Base-by-base conservation (phyloP, 2,329 filamentous ascomycete genomes). In the Trichophyton simii region DNA sequence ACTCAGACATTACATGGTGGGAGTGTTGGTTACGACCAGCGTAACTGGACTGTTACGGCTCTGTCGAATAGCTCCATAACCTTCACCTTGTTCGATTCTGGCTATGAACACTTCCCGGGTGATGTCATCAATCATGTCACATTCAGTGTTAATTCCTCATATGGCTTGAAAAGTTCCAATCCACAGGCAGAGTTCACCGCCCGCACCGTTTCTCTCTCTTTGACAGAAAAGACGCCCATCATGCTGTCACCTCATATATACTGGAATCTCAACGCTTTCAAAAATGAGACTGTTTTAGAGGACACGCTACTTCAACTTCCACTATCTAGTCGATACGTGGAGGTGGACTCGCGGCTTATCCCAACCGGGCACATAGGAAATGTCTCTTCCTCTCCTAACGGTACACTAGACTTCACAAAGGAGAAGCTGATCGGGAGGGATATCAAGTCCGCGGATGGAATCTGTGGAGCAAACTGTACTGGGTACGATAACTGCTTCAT, bases 401-500 rank as follows among this genome's bases (percentile, higher is more conserved):
- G 72, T 38, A 69, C 71, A 9, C 66, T 77, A 44, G 74, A 79
- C 77, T 96, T 91, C 86, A 88, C 84, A 58, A 74, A 80, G 28
- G 87, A 89, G 8, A 95, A 95, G 78, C 82, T 89, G 67, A 78
- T 96, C 57, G 90, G 91, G 31, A 78, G 84, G 41, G 85, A 88
- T 66, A 80, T 89, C 59, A 75, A 78, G 22, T 79, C 83, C 58
- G 77, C 91, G 1, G 65, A 80, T 7, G 84, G 83, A 48, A 89
- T 92, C 75, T 96, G 92, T 71, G 91, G 91, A 15, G 81, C 79
- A 65, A 84, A 83, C 72, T 97, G 92, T 78, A 87, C 83, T 0
- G 92, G 92, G 31, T 95, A 95, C 73, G 91, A 92, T 80, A 79
- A 78, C 63, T 77, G 77, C 64, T 80, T 76, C 68, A 70, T 80